Evolutionary conservation across 1,284 basidiomycete genomes (phyloP), one percentile per base, ranked within the genome.

Genomic region (Puccinia coronata): DNA sequence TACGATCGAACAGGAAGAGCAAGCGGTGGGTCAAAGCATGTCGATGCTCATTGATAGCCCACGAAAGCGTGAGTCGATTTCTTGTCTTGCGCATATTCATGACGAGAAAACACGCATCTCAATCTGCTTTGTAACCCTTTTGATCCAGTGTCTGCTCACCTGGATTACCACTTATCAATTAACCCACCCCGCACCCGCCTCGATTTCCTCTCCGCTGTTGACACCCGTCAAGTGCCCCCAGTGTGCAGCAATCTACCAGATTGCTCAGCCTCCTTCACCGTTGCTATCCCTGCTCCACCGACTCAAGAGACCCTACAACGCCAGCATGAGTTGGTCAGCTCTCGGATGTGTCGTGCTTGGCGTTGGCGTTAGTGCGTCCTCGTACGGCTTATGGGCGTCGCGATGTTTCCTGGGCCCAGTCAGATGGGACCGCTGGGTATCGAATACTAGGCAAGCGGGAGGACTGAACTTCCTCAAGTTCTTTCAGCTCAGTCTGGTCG

Each of bases 131-230:
- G n/a, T 63, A 36, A 16, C 34, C 1, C 53, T 36, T 43, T 34
- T 34, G 41, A 28, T 76, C 31, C n/a, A 80, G 79, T 80, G 79
- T 65, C 43, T 80, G 34, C 59, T 80, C 14, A 65, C 79, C n/a
- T 80, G 79, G 79, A 73, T 80, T 20, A 74, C 79, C 28, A 73
- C 79, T 43, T 80, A 80, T 55, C 79, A 80, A 67, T 39, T 80
- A 31, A 72, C 69, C 67, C 79, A 74, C 28, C 49, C 69, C 23
- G 39, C 79, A 16, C 49, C 79, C 31, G 41, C 69, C 36, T 57
- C 77, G 47, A 34, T 80, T 4, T 59, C 79, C 41, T 73, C 79
- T 4, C 79, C 69, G 31, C 70, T 80, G 20, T 73, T 57, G 18
- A 80, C 70, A 8, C 79, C 70, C 43, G 79, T 73, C 31, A 63